Evolutionary conservation across 805 yeast genomes (phyloP).

Genomic region (Diddensiella caesifluorescens): DNA sequence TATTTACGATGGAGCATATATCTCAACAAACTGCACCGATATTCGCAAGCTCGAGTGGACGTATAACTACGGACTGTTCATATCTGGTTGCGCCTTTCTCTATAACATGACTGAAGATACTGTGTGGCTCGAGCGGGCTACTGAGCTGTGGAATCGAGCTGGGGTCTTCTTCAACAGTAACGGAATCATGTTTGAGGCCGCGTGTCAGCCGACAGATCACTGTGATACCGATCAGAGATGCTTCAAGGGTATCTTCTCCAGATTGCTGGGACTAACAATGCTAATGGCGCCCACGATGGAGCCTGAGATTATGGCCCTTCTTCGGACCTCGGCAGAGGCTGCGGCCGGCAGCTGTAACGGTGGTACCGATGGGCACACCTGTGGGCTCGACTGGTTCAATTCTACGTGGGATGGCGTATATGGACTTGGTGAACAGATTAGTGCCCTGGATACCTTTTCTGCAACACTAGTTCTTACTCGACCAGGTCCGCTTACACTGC

Average conservation of each 20-base stretch:
- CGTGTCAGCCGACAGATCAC: conserved; percentile 52
- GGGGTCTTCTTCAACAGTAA: conserved; percentile 45
- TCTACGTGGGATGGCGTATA: conserved; percentile 59
- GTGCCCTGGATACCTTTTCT: conserved; percentile 61
- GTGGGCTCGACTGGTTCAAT: conserved; percentile 68
- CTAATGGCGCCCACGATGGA: conserved; percentile 52
- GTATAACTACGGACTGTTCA: conserved; percentile 64
- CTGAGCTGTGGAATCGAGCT: conserved; percentile 43
- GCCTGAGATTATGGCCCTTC: conserved; percentile 41
- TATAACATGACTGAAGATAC: conserved; percentile 56
- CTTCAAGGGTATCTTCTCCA: conserved; percentile 63
- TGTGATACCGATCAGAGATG: conserved; percentile 74
- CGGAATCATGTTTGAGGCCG: conserved; percentile 60
- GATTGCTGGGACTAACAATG: conserved; percentile 61
- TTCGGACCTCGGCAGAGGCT: conserved; percentile 53
- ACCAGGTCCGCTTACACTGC: conserved; percentile 52
- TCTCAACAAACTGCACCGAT: conserved; percentile 42
- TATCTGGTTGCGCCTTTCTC: conserved; percentile 65
- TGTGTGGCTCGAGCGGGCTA: conserved; percentile 53
- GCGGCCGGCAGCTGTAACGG: conserved; percentile 80
- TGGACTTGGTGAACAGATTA: conserved; percentile 83
- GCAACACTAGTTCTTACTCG: conserved; percentile 33
- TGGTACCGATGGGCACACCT: conserved; percentile 73
- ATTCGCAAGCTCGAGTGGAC: conserved; percentile 61
- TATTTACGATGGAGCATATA: conserved; percentile 71